A percentile compares a stretch with the other conserved stretches of the same genome.
phyloP scores from a whole-genome alignment of 1,284 basidiomycete species.

The Rhodotorula glutinis region DNA sequence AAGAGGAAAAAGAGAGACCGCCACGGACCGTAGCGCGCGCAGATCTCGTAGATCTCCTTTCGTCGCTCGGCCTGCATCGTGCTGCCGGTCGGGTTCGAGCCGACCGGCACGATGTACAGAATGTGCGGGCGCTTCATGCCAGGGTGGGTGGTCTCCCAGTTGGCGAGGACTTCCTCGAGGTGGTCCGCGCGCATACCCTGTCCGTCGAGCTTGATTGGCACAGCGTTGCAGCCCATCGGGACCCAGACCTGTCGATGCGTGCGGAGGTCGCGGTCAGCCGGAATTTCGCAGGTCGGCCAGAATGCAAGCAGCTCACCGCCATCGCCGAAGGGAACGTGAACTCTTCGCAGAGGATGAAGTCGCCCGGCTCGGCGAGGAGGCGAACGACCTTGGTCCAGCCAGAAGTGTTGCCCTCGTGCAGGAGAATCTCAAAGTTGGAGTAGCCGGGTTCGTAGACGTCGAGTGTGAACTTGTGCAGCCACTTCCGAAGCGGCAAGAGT shows the following conservation, averaged over 20 bases:
- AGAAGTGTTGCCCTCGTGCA: constrained; percentile 72
- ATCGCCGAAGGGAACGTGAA: constrained; percentile 52
- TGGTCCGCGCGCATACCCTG: constrained; percentile 65
- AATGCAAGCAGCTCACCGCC: not conserved
- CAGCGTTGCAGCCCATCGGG: constrained; percentile 30
- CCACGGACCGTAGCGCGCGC: constrained; percentile 58
- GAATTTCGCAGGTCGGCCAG: too few species aligned
- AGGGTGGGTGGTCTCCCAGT: constrained; percentile 63
- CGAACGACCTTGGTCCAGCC: constrained; percentile 58
- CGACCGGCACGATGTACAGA: constrained; percentile 69
- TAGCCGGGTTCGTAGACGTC: constrained; percentile 67
- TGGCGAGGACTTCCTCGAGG: constrained; percentile 60
- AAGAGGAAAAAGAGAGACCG: not conserved
- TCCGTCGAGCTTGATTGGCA: constrained; percentile 66
- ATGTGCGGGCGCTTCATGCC: constrained; percentile 59
- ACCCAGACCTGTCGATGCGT: constrained; percentile 1
- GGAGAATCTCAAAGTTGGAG: constrained; percentile 54
- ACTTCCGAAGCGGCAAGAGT: constrained; percentile 55
- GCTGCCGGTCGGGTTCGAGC: constrained; percentile 74
- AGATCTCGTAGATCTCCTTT: constrained; percentile 72
- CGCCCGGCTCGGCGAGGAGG: constrained; percentile 67
- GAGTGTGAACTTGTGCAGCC: constrained; percentile 60
- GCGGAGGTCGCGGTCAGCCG: not conserved
- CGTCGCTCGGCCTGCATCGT: constrained; percentile 60
- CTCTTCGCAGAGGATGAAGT: constrained; percentile 63